Conservation (phyloP, 1,284 basidiomycete species). For the Heterobasidion occidentale region DNA sequence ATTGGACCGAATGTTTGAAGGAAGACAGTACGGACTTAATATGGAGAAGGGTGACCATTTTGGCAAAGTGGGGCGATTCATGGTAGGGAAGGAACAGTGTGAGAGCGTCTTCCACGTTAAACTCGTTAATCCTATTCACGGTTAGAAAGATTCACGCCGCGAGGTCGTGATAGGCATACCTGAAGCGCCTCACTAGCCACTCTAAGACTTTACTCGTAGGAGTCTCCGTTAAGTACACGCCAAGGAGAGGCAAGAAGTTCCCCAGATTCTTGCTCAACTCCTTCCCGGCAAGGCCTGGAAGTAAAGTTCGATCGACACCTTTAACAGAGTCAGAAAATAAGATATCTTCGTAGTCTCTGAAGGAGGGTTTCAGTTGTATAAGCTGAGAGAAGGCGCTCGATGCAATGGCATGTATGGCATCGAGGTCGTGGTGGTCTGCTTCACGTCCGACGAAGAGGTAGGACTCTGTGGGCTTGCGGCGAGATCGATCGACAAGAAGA, state of each 20-base stretch:
- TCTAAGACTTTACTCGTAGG: constrained; percentile 88
- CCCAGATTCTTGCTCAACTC: constrained; percentile 56
- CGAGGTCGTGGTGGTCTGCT: constrained; percentile 78
- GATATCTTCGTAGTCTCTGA: constrained; percentile 63
- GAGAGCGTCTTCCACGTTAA: constrained; percentile 80
- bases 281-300: constrained; percentile 57
- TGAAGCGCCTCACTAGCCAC: constrained; percentile 92
- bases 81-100: constrained; percentile 91
- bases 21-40: constrained; percentile 44
- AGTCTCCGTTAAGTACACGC: constrained; percentile 75
- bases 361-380: constrained; percentile 49
- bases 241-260: constrained; percentile 65
- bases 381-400: constrained; percentile 81
- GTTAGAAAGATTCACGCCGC: background rate
- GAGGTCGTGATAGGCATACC: constrained; percentile 38
- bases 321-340: constrained; percentile 85
- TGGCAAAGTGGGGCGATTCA: constrained; percentile 90
- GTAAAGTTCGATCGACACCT: constrained; percentile 75
- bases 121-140: constrained; percentile 76
- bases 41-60: constrained; percentile 84
- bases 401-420: constrained; percentile 81
- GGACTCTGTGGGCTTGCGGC: constrained; percentile 51
- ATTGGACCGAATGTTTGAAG: background rate
- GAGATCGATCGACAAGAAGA: constrained; percentile 63
- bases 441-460: constrained; percentile 87